phyloP scores from a whole-genome alignment of 495 filamentous ascomycete genomes.

The Hypoxylon fragiforme region DNA sequence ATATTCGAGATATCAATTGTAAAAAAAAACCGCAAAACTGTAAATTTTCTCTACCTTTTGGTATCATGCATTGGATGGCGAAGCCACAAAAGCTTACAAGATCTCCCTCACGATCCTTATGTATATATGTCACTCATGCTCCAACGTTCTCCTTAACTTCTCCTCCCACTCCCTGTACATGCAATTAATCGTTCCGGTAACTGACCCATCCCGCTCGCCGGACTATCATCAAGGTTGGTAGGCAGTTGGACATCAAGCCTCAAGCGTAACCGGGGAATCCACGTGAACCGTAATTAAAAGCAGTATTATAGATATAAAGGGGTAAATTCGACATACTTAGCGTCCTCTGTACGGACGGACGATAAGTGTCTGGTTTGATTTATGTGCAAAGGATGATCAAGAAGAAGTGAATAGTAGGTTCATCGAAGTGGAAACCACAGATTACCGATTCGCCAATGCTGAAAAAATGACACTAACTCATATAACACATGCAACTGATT shows the following conservation, averaged over 20 bases:
- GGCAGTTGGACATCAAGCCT: slow-evolving; percentile 32
- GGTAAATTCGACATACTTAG: slow-evolving; percentile 19
- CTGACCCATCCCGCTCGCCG: slow-evolving; percentile 22
- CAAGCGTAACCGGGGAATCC: slow-evolving; percentile 14
- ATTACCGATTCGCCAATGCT: slow-evolving; percentile 28
- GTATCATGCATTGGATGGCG: slow-evolving; percentile 29
- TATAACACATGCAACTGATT: slow-evolving; percentile 2
- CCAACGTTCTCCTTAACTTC: slow-evolving; percentile 14
- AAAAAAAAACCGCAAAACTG: slow-evolving; percentile 14
- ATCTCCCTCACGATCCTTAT: slow-evolving; percentile 15
- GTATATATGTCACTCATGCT: slow-evolving; percentile 32
- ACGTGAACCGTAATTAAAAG: slow-evolving; percentile 39
- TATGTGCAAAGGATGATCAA: slow-evolving; percentile 36
- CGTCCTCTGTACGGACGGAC: background rate
- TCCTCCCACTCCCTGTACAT: slow-evolving; percentile 24
- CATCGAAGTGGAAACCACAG: slow-evolving; percentile 29
- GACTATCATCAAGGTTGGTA: slow-evolving; percentile 14
- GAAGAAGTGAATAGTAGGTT: slow-evolving; percentile 35
- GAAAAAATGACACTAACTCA: slow-evolving; percentile 12
- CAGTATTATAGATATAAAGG: slow-evolving; percentile 20
- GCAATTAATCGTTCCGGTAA: slow-evolving; percentile 28
- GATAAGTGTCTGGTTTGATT: slow-evolving; percentile 10
- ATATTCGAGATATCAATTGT: background rate
- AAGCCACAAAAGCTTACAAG: slow-evolving; percentile 20
- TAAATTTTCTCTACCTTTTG: slow-evolving; percentile 26